phyloP scores from a whole-genome alignment of 176 grass and related monocot genomes.

The Hordeum marinum region DNA sequence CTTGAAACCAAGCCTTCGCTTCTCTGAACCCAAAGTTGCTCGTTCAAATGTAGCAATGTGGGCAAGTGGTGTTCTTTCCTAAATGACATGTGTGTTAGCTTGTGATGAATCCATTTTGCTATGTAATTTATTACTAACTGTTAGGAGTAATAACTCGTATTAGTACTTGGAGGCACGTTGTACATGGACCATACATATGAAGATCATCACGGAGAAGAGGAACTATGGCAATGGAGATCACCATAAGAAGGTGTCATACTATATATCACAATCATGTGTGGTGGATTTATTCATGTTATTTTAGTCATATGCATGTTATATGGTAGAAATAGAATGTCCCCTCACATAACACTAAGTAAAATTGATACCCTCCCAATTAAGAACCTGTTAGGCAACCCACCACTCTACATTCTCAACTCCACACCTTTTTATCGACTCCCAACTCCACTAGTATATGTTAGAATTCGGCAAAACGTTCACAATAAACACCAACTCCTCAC shows the following conservation, averaged over 20 bases:
- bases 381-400: no score
- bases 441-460: no score
- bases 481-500: no score
- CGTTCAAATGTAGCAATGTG: no score
- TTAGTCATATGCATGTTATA: neutral
- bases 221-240: neutral
- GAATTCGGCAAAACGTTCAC: no score
- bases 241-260: neutral
- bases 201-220: neutral
- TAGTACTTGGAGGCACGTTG: neutral
- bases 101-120: neutral
- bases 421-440: no score
- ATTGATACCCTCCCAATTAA: neutral
- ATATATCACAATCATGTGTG: neutral
- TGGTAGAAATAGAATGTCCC: neutral
- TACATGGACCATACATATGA: neutral
- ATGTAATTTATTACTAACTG: neutral
- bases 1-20: no score
- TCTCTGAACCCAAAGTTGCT: no score
- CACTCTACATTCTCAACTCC: neutral
- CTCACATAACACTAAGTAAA: neutral
- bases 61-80: no score
- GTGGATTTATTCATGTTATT: neutral
- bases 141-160: neutral
- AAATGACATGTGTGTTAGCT: neutral